These are phyloP conservation scores for Backusella macrospora DNA, from an alignment of 192 early-diverging fungal genomes.

Conservation along the genomic window DNA sequence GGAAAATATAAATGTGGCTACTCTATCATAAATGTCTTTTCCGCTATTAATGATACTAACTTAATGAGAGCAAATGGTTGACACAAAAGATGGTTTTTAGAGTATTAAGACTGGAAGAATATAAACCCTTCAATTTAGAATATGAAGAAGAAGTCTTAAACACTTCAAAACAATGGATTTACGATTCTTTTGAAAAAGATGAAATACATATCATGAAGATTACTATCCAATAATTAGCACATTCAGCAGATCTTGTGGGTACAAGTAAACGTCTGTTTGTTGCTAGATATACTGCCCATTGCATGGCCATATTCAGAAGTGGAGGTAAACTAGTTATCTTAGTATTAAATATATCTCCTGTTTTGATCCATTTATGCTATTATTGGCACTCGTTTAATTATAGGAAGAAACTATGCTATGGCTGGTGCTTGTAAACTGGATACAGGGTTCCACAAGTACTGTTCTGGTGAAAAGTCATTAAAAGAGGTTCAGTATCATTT, in stretches of 20 bases:
- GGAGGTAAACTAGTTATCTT: too few species aligned
- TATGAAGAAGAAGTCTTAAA: neutral
- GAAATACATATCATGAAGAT: neutral
- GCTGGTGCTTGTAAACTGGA: too few species aligned
- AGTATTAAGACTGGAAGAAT: neutral
- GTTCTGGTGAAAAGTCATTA: too few species aligned
- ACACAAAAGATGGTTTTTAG: neutral
- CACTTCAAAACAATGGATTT: neutral
- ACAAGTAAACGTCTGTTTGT: slow-evolving; percentile 5
- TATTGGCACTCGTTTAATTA: too few species aligned
- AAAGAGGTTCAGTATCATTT: too few species aligned
- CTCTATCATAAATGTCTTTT: neutral
- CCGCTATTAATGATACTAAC: neutral
- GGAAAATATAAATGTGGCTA: neutral
- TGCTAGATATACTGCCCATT: slow-evolving; percentile 24
- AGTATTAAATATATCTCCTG: too few species aligned
- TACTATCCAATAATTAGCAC: slow-evolving; percentile 7
- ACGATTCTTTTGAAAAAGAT: neutral
- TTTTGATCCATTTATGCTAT: too few species aligned
- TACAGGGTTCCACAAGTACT: too few species aligned
- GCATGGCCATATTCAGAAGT: slow-evolving; percentile 23
- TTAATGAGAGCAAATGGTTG: neutral
- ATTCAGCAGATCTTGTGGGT: neutral
- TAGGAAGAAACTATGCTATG: too few species aligned
- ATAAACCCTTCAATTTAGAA: neutral